Conservation (phyloP, 768 basidiomycete genomes). For the Boletus rex-veris region DNA sequence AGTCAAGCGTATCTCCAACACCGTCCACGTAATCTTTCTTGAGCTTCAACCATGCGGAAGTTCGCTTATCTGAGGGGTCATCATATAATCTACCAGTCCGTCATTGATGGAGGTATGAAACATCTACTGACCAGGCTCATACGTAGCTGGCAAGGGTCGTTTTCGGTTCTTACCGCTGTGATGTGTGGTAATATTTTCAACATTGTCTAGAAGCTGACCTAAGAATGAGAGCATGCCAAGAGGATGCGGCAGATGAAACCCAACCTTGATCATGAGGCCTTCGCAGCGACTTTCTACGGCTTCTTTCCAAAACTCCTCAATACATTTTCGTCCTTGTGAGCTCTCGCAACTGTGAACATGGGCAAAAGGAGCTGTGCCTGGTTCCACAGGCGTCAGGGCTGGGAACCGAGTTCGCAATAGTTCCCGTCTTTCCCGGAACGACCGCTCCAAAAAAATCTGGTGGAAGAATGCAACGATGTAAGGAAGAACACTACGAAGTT, state of each 20-base stretch:
- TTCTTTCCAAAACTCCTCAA: constrained; percentile 73
- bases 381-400: constrained; percentile 42
- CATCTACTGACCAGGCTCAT: constrained; percentile 59
- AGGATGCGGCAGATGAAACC: constrained; percentile 7
- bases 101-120: background rate
- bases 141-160: constrained; percentile 78
- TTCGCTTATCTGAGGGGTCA: constrained; percentile 61
- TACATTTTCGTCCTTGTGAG: constrained; percentile 51
- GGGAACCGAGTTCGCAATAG: constrained; percentile 65
- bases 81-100: background rate
- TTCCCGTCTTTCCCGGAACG: constrained; percentile 68
- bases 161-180: constrained; percentile 42
- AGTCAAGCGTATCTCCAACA: constrained; percentile 70
- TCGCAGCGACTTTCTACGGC: constrained; percentile 79
- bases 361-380: constrained; percentile 54
- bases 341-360: constrained; percentile 76
- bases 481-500: background rate
- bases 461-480: constrained; percentile 2
- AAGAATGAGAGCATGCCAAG: constrained; percentile 7
- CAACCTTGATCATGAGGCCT: constrained; percentile 91
- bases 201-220: constrained; percentile 63
- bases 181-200: constrained; percentile 32
- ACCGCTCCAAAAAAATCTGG: constrained; percentile 62
- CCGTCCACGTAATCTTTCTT: constrained; percentile 90
- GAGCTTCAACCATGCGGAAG: constrained; percentile 84